phyloP scores from a whole-genome alignment of 2,329 filamentous ascomycete species.

The Myriosclerotinia duriaeana region DNA sequence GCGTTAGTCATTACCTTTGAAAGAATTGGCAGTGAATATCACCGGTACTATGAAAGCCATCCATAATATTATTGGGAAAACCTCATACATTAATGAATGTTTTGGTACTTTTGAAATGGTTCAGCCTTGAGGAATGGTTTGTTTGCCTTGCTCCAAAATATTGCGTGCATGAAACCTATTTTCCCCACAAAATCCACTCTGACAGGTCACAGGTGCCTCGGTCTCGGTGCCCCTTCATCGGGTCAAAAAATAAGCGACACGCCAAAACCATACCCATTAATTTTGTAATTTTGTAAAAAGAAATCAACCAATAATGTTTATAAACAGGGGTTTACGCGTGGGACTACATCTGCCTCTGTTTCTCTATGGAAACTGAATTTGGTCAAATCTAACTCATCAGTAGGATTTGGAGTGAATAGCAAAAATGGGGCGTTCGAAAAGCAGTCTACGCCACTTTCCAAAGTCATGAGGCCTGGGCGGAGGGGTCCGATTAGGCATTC shows the following conservation, averaged over 20 bases:
- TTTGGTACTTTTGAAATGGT: not conserved
- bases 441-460: too few species aligned
- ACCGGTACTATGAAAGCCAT: not conserved
- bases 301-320: not conserved
- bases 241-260: conserved; percentile 6
- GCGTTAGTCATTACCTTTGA: not conserved
- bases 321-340: not conserved
- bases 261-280: not conserved
- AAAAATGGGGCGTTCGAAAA: too few species aligned
- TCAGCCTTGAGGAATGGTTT: not conserved
- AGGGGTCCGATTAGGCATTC: too few species aligned
- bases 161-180: not conserved
- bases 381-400: not conserved
- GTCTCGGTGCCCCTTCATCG: not conserved
- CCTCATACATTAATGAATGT: not conserved
- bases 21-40: not conserved
- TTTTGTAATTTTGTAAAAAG: not conserved
- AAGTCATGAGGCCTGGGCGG: too few species aligned
- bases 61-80: not conserved
- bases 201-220: too few species aligned
- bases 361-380: not conserved
- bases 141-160: not conserved
- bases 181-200: conserved; percentile 8
- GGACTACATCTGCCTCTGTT: not conserved
- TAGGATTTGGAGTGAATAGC: not conserved